A percentile compares a stretch with the other conserved stretches of the same genome.
phyloP scores from a whole-genome alignment of 192 early-diverging fungal species.

The Coemansia sp. region DNA sequence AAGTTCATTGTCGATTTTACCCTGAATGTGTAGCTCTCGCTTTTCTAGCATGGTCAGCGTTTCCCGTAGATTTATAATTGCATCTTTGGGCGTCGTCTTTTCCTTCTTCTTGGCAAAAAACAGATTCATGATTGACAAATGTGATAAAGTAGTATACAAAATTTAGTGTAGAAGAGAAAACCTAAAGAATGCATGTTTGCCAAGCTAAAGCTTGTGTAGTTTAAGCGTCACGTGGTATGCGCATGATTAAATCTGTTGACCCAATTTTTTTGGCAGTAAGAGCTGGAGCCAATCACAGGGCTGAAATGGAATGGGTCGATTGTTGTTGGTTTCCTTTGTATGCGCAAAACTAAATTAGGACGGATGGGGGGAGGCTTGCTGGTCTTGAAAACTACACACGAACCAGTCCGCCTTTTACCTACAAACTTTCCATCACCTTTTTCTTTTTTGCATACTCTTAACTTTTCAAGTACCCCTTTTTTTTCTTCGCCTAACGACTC shows the following conservation, averaged over 20 bases:
- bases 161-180: not conserved
- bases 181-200: not conserved
- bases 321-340: not conserved
- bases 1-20: conserved; percentile 83
- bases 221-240: not conserved
- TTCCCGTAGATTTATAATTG: conserved; percentile 90
- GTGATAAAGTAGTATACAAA: not conserved
- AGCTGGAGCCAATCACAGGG: not conserved
- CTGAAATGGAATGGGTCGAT: too few species aligned
- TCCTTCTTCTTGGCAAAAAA: conserved; percentile 70
- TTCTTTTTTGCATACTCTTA: conserved; percentile 10
- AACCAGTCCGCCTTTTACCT: not conserved
- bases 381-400: not conserved
- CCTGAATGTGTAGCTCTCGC: conserved; percentile 81
- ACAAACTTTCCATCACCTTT: not conserved
- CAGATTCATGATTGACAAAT: conserved; percentile 61
- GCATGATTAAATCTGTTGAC: not conserved
- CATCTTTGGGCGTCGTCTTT: conserved; percentile 81
- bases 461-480: not conserved
- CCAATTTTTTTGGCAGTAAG: not conserved
- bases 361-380: not conserved
- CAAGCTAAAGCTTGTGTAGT: not conserved
- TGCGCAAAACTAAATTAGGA: not conserved
- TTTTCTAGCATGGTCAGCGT: conserved; percentile 94
- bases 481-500: not conserved